phyloP scores from a whole-genome alignment of 306 rosid species.

The Lablab purpureus region DNA sequence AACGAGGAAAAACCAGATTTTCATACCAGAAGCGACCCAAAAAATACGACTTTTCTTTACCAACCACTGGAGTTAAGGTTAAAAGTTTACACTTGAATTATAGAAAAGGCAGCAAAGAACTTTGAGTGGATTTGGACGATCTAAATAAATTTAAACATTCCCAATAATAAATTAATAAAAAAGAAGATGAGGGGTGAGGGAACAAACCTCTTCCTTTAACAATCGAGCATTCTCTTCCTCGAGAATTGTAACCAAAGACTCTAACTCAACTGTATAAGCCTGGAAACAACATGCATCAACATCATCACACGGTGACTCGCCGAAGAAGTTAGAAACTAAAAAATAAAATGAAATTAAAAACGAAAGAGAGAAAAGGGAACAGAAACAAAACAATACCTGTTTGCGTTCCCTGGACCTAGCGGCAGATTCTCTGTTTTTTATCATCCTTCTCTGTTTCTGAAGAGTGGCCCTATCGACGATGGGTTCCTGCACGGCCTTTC shows the following conservation, averaged over 20 bases:
- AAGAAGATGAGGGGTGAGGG: background rate
- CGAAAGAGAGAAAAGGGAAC: background rate
- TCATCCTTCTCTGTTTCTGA: constrained; percentile 89
- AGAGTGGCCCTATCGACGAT: constrained; percentile 73
- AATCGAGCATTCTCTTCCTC: constrained; percentile 75
- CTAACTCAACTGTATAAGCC: constrained; percentile 87
- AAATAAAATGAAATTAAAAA: background rate
- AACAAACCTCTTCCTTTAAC: constrained; percentile 61
- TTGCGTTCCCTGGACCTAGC: constrained; percentile 96
- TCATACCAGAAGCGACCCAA: no score
- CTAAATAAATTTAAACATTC: background rate
- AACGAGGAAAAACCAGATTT: background rate
- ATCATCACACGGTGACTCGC: no score
- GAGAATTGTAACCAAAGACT: constrained; percentile 65
- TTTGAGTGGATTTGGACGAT: background rate
- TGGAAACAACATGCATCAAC: constrained; percentile 17
- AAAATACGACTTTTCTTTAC: background rate
- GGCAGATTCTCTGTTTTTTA: constrained; percentile 90
- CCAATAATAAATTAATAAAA: background rate
- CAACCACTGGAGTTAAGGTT: no score
- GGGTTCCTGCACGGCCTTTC: constrained; percentile 60
- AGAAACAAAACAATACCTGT: constrained; percentile 55
- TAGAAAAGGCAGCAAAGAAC: background rate
- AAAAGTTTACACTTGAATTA: background rate
- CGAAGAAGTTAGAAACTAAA: background rate